Evolutionary conservation across 2,329 filamentous ascomycete species (phyloP), one percentile per base, ranked within the genome.

Genomic region (Xylariaceae sp.): DNA sequence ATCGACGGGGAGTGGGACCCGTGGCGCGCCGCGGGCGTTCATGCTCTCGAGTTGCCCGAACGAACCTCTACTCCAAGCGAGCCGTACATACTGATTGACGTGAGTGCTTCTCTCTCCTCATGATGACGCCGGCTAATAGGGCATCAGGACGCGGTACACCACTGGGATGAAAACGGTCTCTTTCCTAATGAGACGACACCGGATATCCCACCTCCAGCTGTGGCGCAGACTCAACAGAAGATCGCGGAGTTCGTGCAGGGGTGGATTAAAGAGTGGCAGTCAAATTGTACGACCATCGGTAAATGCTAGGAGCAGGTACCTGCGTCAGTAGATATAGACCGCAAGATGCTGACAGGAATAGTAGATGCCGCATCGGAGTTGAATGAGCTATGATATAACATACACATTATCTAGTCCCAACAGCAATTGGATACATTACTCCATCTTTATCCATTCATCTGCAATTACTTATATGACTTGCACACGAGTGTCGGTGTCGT

Each of bases 1-100:
- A 77, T 96, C 40, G 90, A 92, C 59, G 91, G 91, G 23, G 83
- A 90, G 60, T 83, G 84, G 53, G 91, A 96, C 68, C 90, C 91
- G 0, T 96, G 91, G 91, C 82, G 88, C 18, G 84, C 85, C 0
- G 89, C 89, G 0, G 89, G 87, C 0, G 85, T 89, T 0, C 86
- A 93, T 48, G 87, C 86, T 0, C 81, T 85, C n/a, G 81, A 78
- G 1, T 80, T 85, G 0, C 77, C 79, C 0, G 74, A 77, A 26
- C 78, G 89, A 19, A 72, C 76, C 14, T 89, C 81, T 44, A 89
- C 89, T 0, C 74, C 77, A 0, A 80, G 79, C 46, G 82, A 92
- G 75, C 90, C 90, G 0, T 89, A 88, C 60, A 79, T 90, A n/a
- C 69, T 93, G 44, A 91, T 96, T 44, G 75, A 80, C 2, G 81